Base-by-base conservation (phyloP, 257 asterid genomes). In the Solanum sejunctum region DNA sequence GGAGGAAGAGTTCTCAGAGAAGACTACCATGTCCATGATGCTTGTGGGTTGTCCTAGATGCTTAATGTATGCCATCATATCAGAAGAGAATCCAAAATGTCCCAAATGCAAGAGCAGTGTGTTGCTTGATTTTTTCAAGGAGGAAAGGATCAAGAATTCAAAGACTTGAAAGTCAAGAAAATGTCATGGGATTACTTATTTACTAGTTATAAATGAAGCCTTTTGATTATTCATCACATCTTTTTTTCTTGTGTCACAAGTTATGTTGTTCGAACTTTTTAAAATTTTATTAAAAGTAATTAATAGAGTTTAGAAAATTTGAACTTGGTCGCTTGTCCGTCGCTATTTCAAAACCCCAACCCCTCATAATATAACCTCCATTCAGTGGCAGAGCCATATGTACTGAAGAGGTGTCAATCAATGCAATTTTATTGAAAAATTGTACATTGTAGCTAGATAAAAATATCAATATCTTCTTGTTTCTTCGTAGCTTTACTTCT, bases 51-150 rank as follows among this genome's bases (percentile, higher is more conserved):
- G 95, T 81, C 92, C 88, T 3, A 75, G 91, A 10, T 92, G 95
- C 79, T 85, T 92, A 6, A 91, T 92, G 93, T 92, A 92, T 70
- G 91, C 89, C 2, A 92, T 91, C 92, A 87, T 89, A 8, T 26
- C 52, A 18, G 87, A 85, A 41, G 89, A 88, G 45, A 90, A 89
- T 63, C 95, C 92, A 0, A 92, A 86, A 63, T 91, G 95, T 71
- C 95, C 93, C 10, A 88, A 88, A 72, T 91, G 93, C 88, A 89
- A 91, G 89, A 91, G 91, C 87, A 89, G 89, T 80, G 95, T 87
- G n/a, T 89, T 92, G 92, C 93, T 92, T 69, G 92, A 92, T 81
- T 91, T 92, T 71, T 63, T 89, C 85, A 88, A 85, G 57, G 90
- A 88, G 28, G 86, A 92, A 58, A 88, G 85, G 85, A 60, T 84